Evolutionary conservation across 2,329 filamentous ascomycete species (phyloP), one percentile per base, ranked within the genome.

Genomic region (Xylaria sp.): DNA sequence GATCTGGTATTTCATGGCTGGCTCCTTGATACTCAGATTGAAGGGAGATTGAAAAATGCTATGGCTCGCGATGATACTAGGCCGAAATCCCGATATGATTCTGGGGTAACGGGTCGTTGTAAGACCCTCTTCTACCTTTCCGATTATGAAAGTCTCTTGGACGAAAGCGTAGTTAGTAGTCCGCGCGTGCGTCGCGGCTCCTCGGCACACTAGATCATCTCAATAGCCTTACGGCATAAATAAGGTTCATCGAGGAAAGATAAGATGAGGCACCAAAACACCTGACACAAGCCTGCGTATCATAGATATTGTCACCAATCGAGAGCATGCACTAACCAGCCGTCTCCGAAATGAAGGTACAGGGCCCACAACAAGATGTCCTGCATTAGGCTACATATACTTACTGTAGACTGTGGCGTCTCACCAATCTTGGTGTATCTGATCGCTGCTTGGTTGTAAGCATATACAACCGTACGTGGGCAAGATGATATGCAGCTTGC

Each of bases 301-400:
- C 59, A 49, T 38, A 62, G 27, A 10, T 31, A 25, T 21, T 15
- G 43, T 49, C 41, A 33, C 48, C 13, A 19, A 53, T 37, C 48
- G 41, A 62, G 35, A 44, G 41, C 37, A 19, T 43, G 17, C 48
- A 43, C 56, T 54, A 46, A 47, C 58, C 25, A 54, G 17, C 56
- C 58, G 58, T 47, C 31, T 52, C 62, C 58, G 62, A 64, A 64
- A 64, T 64, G 58, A 61, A 64, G 54, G 58, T 31, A 48, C 49
- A 58, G 37, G 61, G 29, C 51, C 57, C 57, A 60, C 61, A 43
- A 21, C 37, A 57, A n/a, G 19, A 53, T 63, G 44, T 63, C 57
- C 53, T 61, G 61, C 61, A 61, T 60, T 51, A 54, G 52, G 41
- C 15, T 27, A 17, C 47, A 8, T 25, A 27, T 56, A 23, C n/a